Conservation (phyloP, 441 rosid genomes). For the Gossypium davidsonii region DNA sequence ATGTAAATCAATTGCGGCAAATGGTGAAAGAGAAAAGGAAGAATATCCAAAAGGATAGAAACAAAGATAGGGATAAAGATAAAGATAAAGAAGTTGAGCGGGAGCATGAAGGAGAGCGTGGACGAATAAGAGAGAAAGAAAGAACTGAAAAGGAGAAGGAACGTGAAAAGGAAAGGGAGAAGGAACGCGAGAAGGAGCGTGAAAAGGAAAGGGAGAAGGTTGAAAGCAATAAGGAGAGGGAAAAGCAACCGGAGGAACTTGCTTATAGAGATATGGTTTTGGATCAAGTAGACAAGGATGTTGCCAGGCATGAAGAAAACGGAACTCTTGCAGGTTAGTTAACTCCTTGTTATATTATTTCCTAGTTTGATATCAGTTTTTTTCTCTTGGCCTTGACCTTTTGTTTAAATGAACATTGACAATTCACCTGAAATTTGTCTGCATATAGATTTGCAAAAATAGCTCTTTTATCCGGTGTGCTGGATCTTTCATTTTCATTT, state of each 20-base stretch:
- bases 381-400: background rate
- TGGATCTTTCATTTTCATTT: background rate
- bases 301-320: constrained; percentile 46
- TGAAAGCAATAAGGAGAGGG: constrained; percentile 51
- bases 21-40: constrained; percentile 75
- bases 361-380: background rate
- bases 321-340: constrained; percentile 48
- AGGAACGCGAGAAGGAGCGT: constrained; percentile 25
- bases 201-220: constrained; percentile 40
- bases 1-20: constrained; percentile 67
- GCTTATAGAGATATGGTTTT: constrained; percentile 40
- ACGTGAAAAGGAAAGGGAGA: constrained; percentile 36
- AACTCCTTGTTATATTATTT: constrained; percentile 8
- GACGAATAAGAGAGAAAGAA: constrained; percentile 56
- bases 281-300: constrained; percentile 51
- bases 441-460: background rate
- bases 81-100: constrained; percentile 32
- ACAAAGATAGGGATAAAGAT: constrained; percentile 44
- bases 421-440: constrained; percentile 5
- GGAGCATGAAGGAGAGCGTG: constrained; percentile 43
- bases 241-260: constrained; percentile 52
- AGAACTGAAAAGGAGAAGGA: constrained; percentile 35
- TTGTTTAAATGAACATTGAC: background rate
- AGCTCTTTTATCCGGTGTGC: background rate
- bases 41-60: constrained; percentile 52